Evolutionary conservation across 305 asterid genomes (phyloP), one percentile per base, ranked within the genome.

Genomic region (Fraxinus floribunda): DNA sequence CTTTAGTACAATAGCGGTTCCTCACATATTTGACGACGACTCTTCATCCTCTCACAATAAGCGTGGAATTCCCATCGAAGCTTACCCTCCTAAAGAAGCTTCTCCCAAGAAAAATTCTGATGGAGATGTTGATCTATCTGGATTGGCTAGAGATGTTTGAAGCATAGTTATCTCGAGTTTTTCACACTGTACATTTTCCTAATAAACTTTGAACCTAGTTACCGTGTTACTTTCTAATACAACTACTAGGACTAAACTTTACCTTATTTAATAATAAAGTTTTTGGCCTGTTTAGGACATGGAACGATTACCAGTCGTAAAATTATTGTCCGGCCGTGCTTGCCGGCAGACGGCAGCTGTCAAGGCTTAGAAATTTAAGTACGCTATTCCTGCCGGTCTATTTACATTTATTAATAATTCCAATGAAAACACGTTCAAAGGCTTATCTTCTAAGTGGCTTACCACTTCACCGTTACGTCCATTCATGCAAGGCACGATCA

Each of bases 131-230:
- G 90, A 91, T 86, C 85, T 89, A 68, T 90, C 97, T 71, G 97
- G 97, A 73, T 68, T 90, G 86, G 93, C 93, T 0, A 87, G 85
- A 84, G 98, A 96, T 83, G 92, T 92, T 78, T 95, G 93, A 95
- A 79, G 36, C 62, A 24, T 46, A 55, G 71, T 24, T 8, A 36
- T 35, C 22, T 71, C 75, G 22, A 26, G 81, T 26, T 46, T 60
- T 60, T 76, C 75, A 26, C 30, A 7, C 35, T 77, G 41, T 77
- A 29, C 57, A 55, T 20, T 66, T 22, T 32, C 22, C 11, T 76
- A 41, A 15, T 46, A 26, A 44, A 41, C 18, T 16, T 44, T 5
- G 68, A 46, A 41, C 79, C 20, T 76, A 16, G 79, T 22, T 29
- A 29, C 75, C 8, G 2, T 0, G 75, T 29, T 68, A 26, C 75